phyloP scores from a whole-genome alignment of 257 asterid species.

The Solanum chiquidenum region DNA sequence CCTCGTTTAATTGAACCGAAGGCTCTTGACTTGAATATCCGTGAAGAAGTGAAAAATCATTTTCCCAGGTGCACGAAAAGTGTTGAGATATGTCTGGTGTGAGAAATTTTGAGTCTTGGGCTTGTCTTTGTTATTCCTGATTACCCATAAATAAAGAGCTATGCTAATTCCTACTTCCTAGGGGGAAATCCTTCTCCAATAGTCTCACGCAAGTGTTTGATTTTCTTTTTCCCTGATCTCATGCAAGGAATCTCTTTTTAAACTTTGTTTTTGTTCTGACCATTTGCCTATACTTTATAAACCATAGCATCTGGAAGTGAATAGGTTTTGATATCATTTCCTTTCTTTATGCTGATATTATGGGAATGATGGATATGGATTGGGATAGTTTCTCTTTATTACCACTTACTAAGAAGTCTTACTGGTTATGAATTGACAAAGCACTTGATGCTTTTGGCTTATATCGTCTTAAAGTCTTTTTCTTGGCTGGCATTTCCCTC shows the following conservation, averaged over 20 bases:
- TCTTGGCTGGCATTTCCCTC: neutral
- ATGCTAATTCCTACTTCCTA: neutral
- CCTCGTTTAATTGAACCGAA: neutral
- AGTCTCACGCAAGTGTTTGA: neutral
- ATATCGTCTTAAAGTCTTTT: neutral
- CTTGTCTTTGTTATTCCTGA: neutral
- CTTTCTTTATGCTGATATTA: neutral
- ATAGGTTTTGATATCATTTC: neutral
- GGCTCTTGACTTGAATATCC: neutral
- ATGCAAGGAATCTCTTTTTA: neutral
- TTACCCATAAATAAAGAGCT: neutral
- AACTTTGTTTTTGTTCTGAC: neutral
- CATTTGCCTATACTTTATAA: neutral
- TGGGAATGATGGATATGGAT: neutral
- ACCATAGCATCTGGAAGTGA: neutral
- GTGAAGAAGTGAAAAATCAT: neutral
- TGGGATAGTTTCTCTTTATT: neutral
- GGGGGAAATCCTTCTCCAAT: neutral
- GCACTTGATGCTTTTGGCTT: neutral
- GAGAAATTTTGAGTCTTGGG: neutral
- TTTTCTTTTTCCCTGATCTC: neutral
- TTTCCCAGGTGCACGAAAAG: neutral
- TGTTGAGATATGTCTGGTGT: neutral
- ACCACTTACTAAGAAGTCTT: neutral
- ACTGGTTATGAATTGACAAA: neutral